Evolutionary conservation across 2,329 filamentous ascomycete genomes (phyloP).

Genomic region (Cladosporium phlei): DNA sequence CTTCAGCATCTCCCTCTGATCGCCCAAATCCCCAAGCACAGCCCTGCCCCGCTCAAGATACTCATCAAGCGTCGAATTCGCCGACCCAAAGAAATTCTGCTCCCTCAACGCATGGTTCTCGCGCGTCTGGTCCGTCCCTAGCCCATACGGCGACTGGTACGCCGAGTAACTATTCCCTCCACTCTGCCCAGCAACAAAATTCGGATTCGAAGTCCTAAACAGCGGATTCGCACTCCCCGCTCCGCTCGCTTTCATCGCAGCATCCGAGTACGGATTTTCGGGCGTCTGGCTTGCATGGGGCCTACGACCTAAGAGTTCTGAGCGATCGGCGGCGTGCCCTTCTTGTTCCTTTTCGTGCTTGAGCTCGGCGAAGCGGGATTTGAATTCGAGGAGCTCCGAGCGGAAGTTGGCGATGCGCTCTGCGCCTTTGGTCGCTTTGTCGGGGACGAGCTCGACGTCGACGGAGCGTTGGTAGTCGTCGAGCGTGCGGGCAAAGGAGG

Average conservation of each 20-base stretch:
- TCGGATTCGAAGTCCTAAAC: slow-evolving; percentile 34
- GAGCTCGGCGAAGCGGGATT: slow-evolving; percentile 69
- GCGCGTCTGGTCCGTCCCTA: slow-evolving; percentile 37
- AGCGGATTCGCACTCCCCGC: slow-evolving; percentile 33
- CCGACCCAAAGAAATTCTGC: slow-evolving; percentile 78
- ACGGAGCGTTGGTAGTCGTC: slow-evolving; percentile 87
- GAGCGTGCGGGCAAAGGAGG: slow-evolving; percentile 80
- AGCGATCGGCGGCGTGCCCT: slow-evolving; percentile 47
- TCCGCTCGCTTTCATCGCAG: slow-evolving; percentile 32
- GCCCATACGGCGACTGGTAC: slow-evolving; percentile 34
- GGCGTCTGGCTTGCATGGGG: slow-evolving; percentile 71
- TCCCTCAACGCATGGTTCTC: slow-evolving; percentile 84
- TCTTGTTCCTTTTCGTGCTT: slow-evolving; percentile 71
- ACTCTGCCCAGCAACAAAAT: slow-evolving; percentile 27
- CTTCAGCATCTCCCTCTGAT: slow-evolving; percentile 93
- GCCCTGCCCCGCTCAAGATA: slow-evolving; percentile 88
- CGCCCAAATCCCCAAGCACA: slow-evolving; percentile 79
- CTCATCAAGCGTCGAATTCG: slow-evolving; percentile 83
- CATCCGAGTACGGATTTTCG: slow-evolving; percentile 84
- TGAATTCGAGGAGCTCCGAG: slow-evolving; percentile 73
- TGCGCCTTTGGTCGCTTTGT: slow-evolving; percentile 86
- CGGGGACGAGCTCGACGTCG: slow-evolving; percentile 80
- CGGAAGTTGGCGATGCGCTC: slow-evolving; percentile 84
- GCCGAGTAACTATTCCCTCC: slow-evolving; percentile 38
- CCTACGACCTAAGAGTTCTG: slow-evolving; percentile 78